Conservation (phyloP, 306 rosid genomes). For the Carpinus fangiana region DNA sequence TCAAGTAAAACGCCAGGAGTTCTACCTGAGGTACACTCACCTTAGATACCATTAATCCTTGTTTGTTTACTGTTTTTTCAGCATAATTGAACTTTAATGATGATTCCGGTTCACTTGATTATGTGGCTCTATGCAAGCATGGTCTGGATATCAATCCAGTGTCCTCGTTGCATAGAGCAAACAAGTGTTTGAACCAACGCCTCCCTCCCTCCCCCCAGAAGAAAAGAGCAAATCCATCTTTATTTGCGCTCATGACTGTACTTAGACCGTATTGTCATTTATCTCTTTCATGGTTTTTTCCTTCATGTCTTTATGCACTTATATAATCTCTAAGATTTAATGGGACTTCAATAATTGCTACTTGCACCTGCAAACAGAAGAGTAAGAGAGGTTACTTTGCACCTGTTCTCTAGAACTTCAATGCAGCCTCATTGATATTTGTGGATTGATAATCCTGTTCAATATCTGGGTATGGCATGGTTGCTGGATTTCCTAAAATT, state of each 20-base stretch:
- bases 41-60: slow-evolving; percentile 3
- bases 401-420: background rate
- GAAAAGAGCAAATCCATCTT: background rate
- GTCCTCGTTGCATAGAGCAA: background rate
- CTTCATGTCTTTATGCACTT: no score
- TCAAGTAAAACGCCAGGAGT: slow-evolving; percentile 72
- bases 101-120: background rate
- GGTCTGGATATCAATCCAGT: background rate
- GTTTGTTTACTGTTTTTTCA: background rate
- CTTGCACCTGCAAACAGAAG: background rate
- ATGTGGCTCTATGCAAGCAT: background rate
- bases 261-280: background rate
- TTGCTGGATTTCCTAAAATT: background rate
- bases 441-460: background rate
- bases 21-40: slow-evolving; percentile 80
- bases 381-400: background rate
- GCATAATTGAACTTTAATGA: slow-evolving; percentile 4
- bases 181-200: no score
- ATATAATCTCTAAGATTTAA: no score
- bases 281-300: background rate
- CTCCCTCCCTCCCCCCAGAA: no score
- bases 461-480: background rate
- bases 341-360: no score
- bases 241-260: background rate
- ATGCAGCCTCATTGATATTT: background rate